A percentile compares a stretch with the other conserved stretches of the same genome.
phyloP scores from a whole-genome alignment of 2,329 filamentous ascomycete species.

The Arthrobotrys megalospora region DNA sequence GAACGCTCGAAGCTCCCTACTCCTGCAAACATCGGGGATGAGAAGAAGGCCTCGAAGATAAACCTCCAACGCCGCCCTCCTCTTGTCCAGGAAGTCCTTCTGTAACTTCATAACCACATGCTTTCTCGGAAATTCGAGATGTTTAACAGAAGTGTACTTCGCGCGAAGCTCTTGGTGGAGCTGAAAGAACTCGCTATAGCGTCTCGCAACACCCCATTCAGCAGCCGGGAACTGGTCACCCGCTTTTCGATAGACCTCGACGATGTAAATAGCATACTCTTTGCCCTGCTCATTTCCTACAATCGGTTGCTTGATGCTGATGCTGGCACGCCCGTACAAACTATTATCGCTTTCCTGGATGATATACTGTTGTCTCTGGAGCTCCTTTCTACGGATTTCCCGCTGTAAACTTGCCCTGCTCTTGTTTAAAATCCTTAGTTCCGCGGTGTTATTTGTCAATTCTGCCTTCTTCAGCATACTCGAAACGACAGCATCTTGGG shows the following conservation, averaged over 20 bases:
- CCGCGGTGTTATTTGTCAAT: constrained; percentile 94
- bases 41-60: constrained; percentile 81
- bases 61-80: constrained; percentile 84
- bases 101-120: constrained; percentile 97
- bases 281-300: constrained; percentile 93
- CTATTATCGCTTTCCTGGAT: constrained; percentile 98
- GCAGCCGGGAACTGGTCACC: constrained; percentile 98
- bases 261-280: constrained; percentile 90
- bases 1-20: constrained; percentile 90
- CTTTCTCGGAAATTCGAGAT: constrained; percentile 90
- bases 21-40: constrained; percentile 93
- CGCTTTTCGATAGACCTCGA: constrained; percentile 90
- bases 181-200: constrained; percentile 97
- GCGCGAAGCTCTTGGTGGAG: constrained; percentile 89
- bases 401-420: constrained; percentile 93
- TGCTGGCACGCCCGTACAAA: constrained; percentile 88
- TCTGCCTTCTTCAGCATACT: constrained; percentile 94
- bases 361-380: constrained; percentile 96
- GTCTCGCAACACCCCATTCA: constrained; percentile 89
- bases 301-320: constrained; percentile 92
- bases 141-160: constrained; percentile 87
- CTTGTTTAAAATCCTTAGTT: constrained; percentile 91
- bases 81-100: constrained; percentile 93
- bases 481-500: constrained; percentile 92
- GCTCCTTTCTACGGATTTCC: constrained; percentile 92